Percentiles rank a stretch among this genome's conserved stretches.
phyloP scores from a whole-genome alignment of 2,329 filamentous ascomycete genomes.

The Fusarium luffae region DNA sequence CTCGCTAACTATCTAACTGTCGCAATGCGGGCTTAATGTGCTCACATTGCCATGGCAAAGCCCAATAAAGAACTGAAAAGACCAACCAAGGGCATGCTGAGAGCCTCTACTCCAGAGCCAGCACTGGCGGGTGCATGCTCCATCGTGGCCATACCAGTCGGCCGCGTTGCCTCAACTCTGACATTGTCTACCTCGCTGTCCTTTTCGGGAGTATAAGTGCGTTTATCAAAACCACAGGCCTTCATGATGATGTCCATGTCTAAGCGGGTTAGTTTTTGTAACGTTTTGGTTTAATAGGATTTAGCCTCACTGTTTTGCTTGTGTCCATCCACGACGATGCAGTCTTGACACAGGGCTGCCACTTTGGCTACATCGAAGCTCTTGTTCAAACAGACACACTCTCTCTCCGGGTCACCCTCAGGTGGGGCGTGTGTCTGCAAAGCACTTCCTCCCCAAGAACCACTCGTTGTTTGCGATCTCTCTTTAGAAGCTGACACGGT shows the following conservation, averaged over 20 bases:
- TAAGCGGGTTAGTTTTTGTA: slow-evolving; percentile 29
- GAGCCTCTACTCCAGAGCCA: background rate
- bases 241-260: slow-evolving; percentile 53
- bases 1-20: background rate
- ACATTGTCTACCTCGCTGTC: slow-evolving; percentile 50
- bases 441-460: slow-evolving; percentile 11
- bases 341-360: slow-evolving; percentile 54
- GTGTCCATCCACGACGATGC: slow-evolving; percentile 49
- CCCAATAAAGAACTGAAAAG: slow-evolving; percentile 17
- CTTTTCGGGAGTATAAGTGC: slow-evolving; percentile 46
- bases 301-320: slow-evolving; percentile 48
- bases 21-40: background rate
- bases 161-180: slow-evolving; percentile 49
- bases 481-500: slow-evolving; percentile 8
- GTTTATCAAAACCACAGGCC: slow-evolving; percentile 49
- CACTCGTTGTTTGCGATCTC: slow-evolving; percentile 5
- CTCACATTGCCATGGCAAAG: slow-evolving; percentile 15
- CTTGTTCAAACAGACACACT: slow-evolving; percentile 53
- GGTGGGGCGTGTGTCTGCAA: slow-evolving; percentile 33
- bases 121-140: background rate
- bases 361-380: slow-evolving; percentile 55
- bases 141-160: slow-evolving; percentile 29
- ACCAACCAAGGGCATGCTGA: background rate
- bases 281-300: too few relatives aligned
- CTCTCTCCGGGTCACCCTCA: slow-evolving; percentile 46